Base-by-base conservation (phyloP, 140 eudicot species). In the Senecio squalidus region DNA sequence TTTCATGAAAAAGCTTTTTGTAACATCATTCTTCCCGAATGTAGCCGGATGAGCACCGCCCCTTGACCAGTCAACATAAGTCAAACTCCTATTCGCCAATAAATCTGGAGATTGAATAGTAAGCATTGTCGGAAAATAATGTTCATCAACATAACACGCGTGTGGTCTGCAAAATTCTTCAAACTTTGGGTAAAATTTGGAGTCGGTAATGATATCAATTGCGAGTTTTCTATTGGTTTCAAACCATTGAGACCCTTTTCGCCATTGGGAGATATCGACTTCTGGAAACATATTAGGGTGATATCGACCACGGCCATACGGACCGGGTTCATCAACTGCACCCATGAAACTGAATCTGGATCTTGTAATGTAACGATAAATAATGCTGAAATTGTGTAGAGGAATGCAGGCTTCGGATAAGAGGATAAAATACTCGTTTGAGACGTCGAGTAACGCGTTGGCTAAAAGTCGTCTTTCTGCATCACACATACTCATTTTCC, bases 221-320 rank as follows among this genome's bases (percentile, higher is more conserved):
- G 96, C 96, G 20, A 88, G 81, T 18, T 76, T 68, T 25, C 94
- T 28, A 41, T 81, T 68, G 20, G 84, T 51, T 63, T 88, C 96
- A 67, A 88, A 88, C 96, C 96, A 84, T 44, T 88, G 96, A 61
- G 96, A 84, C 73, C 96, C 96, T 70, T 88, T 88, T 24, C 96
- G 84, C 96, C 96, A 88, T 18, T 88, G 66, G 26, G 46, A 24
- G 40, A 88, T 59, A 62, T 81, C 62, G 61, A 88, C 81, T 64
- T 62, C 78, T 10, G 96, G 96, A 29, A 48, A 43, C 94, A 87
- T 83, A 16, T 62, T 60, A 20, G 44, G 66, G 49, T 81, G 53
- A 51, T 87, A 87, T 4, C 96, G 78, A 16, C 96, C 94, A 56
- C 96, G 74, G 55, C 96, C 96, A 21, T 64, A 75, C 0, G 88